Base-by-base conservation (phyloP, 306 rosid genomes). In the Cucurbita maxima region DNA sequence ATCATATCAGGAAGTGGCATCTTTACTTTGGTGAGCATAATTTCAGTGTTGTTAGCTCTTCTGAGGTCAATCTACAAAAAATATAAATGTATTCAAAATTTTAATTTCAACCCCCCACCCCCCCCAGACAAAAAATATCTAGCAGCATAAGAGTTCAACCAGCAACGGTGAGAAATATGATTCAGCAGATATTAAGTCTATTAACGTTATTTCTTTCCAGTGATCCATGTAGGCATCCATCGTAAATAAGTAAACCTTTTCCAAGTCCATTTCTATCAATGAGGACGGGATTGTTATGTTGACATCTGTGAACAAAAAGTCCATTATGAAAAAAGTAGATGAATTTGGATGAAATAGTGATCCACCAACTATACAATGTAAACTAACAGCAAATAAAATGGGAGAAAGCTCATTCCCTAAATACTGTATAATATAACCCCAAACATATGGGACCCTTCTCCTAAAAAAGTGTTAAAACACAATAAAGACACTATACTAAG, bases 1-100 rank as follows among this genome's bases (percentile, higher is more conserved):
- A 95, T 89, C 97, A 95, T 95, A 77, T 95, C 99, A 78, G 99
- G 76, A 79, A 95, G 99, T 15, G 99, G 97, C 97, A 95, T 95
- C 93, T 91, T 95, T 79, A 95, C 92, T 90, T 95, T 91, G 57
- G 99, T 91, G 75, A 95, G 99, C 99, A 95, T 95, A 82, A 95
- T 95, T 87, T 95, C 99, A 61, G 97, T 88, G 79, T 95, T 95
- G 71, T 95, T 85, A 52, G 97, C 97, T 88, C 99, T 89, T 83
- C 96, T 89, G 66, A 95, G 88, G 78, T 95, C 99, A 81, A 95
- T 53, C 99, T 95, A 76, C 82, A 83, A 58, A 47, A 51, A 70
- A 70, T 70, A 50, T 70, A 50, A 68, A 51, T 50, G 30, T 25
- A 15, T 51, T 50, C 19, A 48, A 70, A 51, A 5, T 6, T 14